Evolutionary conservation across 2,329 filamentous ascomycete genomes (phyloP), one percentile per base, ranked within the genome.

Genomic region (Clonostachys byssicola): DNA sequence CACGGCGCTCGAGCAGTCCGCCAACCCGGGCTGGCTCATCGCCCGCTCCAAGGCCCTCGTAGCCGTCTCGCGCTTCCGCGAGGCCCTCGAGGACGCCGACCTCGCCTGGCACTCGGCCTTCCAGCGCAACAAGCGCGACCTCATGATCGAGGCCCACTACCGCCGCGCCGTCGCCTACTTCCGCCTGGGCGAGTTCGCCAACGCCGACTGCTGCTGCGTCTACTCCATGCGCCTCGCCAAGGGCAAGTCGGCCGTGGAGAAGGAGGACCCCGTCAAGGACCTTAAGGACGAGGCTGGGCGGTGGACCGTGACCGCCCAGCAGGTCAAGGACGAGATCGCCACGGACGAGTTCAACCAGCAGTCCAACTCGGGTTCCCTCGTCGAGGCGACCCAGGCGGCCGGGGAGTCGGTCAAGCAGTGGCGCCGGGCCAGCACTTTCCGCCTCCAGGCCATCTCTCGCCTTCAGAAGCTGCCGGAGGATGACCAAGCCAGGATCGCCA

Each of bases 71-170:
- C 72, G 82, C 44, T 75, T 81, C 47, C 72, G 81, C 3, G 74
- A 79, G 18, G 88, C 90, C 2, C 78, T 94, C 41, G 72, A 70
- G 38, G 88, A 92, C 64, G 83, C 86, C 36, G 81, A 90, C 52
- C 74, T 76, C 43, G 88, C 84, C 4, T 77, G 87, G 46, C 67
- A 77, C 36, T 68, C 77, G 5, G 86, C 85, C 4, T 71, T 71
- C 23, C 13, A 16, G 52, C 86, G 92, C 39, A 88, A 80, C 34
- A 87, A 85, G 57, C 82, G 88, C 44, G 82, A 89, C 53, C 77
- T 87, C 33, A 89, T 96, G 63, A 76, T 84, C 42, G 81, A 89
- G n/a, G 86, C 89, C 2, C 89, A 96, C 59, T 81, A 94, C 58
- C 83, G 92, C 55, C 82, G 92, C 36, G 88, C 82, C 6, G 81